Evolutionary conservation across 2,329 filamentous ascomycete species (phyloP).

Genomic region (Colletotrichum musae): DNA sequence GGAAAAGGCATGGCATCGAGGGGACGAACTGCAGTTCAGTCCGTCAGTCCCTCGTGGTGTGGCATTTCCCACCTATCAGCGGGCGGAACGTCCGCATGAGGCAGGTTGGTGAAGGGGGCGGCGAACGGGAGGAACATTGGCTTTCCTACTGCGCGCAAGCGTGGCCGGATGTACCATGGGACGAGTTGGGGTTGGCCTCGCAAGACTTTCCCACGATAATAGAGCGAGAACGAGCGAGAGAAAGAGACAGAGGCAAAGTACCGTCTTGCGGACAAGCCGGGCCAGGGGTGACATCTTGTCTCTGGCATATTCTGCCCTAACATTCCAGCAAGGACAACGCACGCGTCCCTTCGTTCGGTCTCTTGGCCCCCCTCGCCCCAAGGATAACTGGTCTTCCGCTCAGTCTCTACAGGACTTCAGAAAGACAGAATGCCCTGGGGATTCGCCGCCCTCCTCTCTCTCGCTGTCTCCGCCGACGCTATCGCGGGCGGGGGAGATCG

Average conservation of each 20-base stretch:
- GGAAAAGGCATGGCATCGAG: conserved; percentile 14
- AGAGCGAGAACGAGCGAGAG: conserved; percentile 11
- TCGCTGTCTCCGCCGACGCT: conserved; percentile 2
- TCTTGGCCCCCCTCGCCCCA: neutral
- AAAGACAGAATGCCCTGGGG: no score
- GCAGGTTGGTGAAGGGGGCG: conserved; percentile 44
- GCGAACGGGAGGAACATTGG: conserved; percentile 34
- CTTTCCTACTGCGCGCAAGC: conserved; percentile 3
- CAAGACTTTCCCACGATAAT: no score
- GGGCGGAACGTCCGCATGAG: conserved; percentile 46
- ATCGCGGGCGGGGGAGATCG: conserved; percentile 27
- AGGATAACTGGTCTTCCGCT: neutral
- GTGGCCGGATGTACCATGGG: conserved; percentile 4
- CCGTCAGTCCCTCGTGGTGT: conserved; percentile 28
- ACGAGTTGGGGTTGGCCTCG: no score
- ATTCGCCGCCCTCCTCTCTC: no score
- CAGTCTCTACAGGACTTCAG: no score
- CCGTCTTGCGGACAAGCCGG: conserved; percentile 7
- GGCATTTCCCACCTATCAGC: conserved; percentile 48
- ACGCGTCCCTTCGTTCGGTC: neutral
- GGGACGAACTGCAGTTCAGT: conserved; percentile 24
- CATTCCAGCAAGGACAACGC: conserved; percentile 17
- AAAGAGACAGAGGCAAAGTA: conserved; percentile 8
- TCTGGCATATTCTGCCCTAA: conserved; percentile 12
- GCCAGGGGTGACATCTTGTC: neutral